Evolutionary conservation across 192 early-diverging fungal species (phyloP).

Genomic region (Geranomyces michiganensis): DNA sequence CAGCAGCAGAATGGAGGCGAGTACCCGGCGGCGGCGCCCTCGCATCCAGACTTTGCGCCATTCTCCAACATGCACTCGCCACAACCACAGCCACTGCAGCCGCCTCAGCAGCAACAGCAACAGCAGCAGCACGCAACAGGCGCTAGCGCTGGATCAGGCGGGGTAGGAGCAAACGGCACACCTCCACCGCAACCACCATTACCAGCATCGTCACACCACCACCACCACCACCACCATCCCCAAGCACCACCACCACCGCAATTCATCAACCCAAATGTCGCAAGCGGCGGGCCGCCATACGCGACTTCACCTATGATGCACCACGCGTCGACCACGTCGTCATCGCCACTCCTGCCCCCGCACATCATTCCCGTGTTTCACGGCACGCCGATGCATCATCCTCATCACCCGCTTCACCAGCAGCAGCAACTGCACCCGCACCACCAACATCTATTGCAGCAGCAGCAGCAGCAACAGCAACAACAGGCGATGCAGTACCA

Average conservation of each 20-base stretch:
- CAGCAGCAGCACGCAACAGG: background rate
- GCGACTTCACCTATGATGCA: background rate
- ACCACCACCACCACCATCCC: slow-evolving; percentile 3
- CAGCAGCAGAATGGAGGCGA: background rate
- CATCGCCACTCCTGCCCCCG: background rate
- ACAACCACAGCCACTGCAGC: background rate
- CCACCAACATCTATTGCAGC: background rate
- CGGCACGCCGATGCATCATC: background rate
- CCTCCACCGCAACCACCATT: too few species aligned
- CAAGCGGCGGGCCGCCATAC: background rate
- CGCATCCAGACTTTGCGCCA: slow-evolving; percentile 9
- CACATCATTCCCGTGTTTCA: slow-evolving; percentile 2
- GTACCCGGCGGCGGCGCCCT: background rate
- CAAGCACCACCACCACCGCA: slow-evolving; percentile 6
- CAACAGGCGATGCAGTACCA: background rate
- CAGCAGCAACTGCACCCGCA: slow-evolving; percentile 13
- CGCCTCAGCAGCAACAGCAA: background rate
- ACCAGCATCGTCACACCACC: too few species aligned
- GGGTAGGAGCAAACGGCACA: background rate
- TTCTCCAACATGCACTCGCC: background rate
- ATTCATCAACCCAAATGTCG: background rate
- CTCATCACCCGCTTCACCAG: background rate
- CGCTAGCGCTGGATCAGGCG: background rate
- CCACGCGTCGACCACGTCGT: background rate
- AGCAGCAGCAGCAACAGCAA: background rate